Percentiles rank a stretch among this genome's conserved stretches.
Conservation (phyloP, 148 eudicot genomes). For the Euryodendron excelsum region DNA sequence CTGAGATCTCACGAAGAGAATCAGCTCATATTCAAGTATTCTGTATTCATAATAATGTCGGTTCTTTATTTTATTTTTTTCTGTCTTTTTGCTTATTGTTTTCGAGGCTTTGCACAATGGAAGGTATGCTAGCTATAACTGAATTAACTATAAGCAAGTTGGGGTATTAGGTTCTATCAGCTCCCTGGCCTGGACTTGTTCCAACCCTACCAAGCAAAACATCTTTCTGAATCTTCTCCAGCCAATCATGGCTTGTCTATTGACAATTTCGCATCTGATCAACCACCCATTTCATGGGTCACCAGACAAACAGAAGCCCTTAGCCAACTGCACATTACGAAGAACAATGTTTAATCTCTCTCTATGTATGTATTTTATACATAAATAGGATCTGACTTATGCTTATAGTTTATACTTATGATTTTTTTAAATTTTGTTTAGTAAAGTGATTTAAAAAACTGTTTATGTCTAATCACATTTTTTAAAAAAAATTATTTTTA, state of each 20-base stretch:
- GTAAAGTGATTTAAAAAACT: too few relatives aligned
- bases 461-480: too few relatives aligned
- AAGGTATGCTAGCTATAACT: too few relatives aligned
- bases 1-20: too few relatives aligned
- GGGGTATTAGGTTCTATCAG: neutral
- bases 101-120: too few relatives aligned
- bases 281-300: slow-evolving; percentile 26
- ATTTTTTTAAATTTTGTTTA: too few relatives aligned
- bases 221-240: slow-evolving; percentile 1
- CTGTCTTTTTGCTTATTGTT: too few relatives aligned
- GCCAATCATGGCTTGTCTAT: slow-evolving; percentile 27
- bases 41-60: too few relatives aligned
- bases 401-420: too few relatives aligned
- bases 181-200: neutral
- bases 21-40: too few relatives aligned
- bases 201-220: neutral
- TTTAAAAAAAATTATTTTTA: too few relatives aligned
- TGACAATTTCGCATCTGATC: slow-evolving; percentile 15
- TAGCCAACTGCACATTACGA: slow-evolving; percentile 22
- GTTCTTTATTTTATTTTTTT: too few relatives aligned
- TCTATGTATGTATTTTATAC: neutral
- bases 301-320: slow-evolving; percentile 37
- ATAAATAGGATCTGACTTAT: slow-evolving; percentile 26
- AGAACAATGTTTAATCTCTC: neutral
- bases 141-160: slow-evolving; percentile 1